Base-by-base conservation (phyloP, 805 yeast genomes). In the Saturnispora halmiae region DNA sequence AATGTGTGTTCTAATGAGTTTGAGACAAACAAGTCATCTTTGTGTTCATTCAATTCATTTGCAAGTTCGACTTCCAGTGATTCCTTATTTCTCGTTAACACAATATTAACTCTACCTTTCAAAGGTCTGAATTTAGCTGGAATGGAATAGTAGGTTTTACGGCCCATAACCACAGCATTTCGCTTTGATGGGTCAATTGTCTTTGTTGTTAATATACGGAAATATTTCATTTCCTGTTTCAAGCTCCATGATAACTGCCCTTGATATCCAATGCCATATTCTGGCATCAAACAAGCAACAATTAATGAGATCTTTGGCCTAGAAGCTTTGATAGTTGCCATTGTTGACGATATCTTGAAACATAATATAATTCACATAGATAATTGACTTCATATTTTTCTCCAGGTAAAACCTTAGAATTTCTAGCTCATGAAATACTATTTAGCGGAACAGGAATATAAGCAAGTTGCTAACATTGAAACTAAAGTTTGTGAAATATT, bases 111-210 rank as follows among this genome's bases (percentile, higher is more conserved):
- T 43, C 98, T 70, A 36, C 68, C 75, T 3, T 80, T 79, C 34
- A 92, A 67, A 0, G 98, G 98, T 46, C 95, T 67, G 62, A 86
- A 92, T 55, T 72, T 78, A 2, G 61, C 46, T 0, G 98, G 97
- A 25, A 92, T 88, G 6, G 95, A 83, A 25, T 87, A 92, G 95
- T 96, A 92, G 2, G 97, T 90, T 55, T 79, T 82, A 44, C 96
- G 71, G 11, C 98, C 98, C 98, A 92, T 92, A 3, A 92, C 70
- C 11, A 92, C 97, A 0, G 84, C 94, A 55, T 86, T 85, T 30
- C 48, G 53, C 45, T 60, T 63, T 1, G 44, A 43, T n/a, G 62
- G 56, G 19, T 53, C 56, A 6, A 34, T 34, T 18, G 63, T 59
- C 3, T 55, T 56, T 3, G 77, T 61, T 0, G 98, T 92, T 13